Evolutionary conservation across 2,329 filamentous ascomycete genomes (phyloP), one percentile per base, ranked within the genome.

Genomic region (Teratosphaeria pseudoeucalypti): DNA sequence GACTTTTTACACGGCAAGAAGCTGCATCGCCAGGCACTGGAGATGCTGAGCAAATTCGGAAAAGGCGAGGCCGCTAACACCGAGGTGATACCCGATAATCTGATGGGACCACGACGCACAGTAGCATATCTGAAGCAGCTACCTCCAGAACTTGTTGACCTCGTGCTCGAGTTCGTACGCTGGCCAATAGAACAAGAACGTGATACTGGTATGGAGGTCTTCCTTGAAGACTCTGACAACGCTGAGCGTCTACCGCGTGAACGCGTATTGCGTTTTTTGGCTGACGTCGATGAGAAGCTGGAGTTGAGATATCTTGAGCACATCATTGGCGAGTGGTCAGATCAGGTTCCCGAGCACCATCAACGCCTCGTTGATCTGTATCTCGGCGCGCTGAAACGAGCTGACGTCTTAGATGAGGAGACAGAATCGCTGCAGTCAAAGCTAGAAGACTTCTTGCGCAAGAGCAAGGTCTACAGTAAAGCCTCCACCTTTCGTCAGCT

Each of bases 1-100:
- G 92, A 97, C 72, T 99, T 99, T 71, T 86, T 97, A 66, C 90
- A 95, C 68, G 94, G 94, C 63, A 99, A 99, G 77, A 92, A 88
- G 72, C 81, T 97, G 49, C 94, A 99, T 74, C 85, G 87, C 19
- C 86, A 95, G 69, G 92, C 94, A 0, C 77, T 99, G 19, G 88
- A 90, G 64, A 77, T 96, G 34, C 80, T 99, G 0, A 83, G 84
- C 66, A 88, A 86, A 63, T 96, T 96, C 66, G 92, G 92, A 19
- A 82, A 75, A 61, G 76, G 76, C 52, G 75, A 79, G 60, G 76
- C 75, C 1, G 77, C 77, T 26, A 74, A 77, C 32, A 67, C 78
- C 56, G 56, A 77, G 34, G 67, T 77, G 5, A 72, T 77, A 7
- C 70, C 76, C 2, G 75, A 79, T 16, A 78, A 80, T 4, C 80